Evolutionary conservation across 306 rosid species (phyloP).

Genomic region (Herpetospermum pedunculosum): DNA sequence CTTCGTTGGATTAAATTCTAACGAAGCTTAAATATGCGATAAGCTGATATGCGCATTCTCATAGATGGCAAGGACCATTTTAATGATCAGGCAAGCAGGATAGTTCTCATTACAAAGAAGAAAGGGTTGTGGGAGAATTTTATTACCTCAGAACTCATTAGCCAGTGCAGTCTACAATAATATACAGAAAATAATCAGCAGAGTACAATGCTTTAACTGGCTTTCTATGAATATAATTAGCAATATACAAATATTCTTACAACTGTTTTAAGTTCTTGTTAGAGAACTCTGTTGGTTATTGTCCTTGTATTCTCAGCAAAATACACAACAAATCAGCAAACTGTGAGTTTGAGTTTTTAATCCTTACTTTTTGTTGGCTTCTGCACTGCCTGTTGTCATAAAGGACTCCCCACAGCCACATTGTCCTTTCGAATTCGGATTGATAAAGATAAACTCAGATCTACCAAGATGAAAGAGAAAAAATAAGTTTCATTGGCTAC

Average conservation of each 20-base stretch:
- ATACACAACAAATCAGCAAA: background rate
- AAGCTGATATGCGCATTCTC: too few species aligned
- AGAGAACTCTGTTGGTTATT: background rate
- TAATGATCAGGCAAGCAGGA: too few species aligned
- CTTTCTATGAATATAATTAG: background rate
- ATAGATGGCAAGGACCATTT: too few species aligned
- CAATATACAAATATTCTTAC: background rate
- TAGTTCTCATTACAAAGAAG: too few species aligned
- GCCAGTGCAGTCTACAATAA: conserved; percentile 1
- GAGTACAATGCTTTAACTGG: background rate
- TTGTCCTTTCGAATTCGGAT: conserved; percentile 93
- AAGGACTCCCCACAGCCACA: conserved; percentile 97
- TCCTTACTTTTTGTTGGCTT: conserved; percentile 24
- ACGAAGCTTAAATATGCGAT: too few species aligned
- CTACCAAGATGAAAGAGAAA: conserved; percentile 20
- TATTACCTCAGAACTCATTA: background rate
- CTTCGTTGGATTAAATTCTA: too few species aligned
- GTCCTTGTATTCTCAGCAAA: background rate
- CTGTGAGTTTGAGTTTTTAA: background rate
- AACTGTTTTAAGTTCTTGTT: background rate
- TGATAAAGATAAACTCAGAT: conserved; percentile 81
- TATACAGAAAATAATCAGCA: background rate
- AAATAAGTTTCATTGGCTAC: background rate
- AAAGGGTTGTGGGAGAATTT: background rate
- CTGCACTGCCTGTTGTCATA: conserved; percentile 48